Evolutionary conservation across 139 green algal genomes (phyloP).

Genomic region (Pedinophyceae sp.): DNA sequence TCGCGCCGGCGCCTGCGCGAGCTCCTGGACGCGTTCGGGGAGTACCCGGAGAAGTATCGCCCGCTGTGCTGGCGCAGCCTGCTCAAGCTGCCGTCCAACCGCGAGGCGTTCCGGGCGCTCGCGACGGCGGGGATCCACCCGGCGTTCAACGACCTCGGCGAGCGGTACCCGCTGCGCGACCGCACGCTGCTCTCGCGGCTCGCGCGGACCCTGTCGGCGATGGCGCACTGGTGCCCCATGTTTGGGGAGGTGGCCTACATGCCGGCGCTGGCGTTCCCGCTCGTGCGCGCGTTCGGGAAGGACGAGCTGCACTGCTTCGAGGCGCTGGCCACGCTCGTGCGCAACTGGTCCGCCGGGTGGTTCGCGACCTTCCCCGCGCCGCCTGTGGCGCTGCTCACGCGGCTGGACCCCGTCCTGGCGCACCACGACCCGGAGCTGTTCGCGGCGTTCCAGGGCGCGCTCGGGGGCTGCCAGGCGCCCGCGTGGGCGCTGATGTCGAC

Average conservation of each 20-base stretch:
- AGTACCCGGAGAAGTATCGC: conserved; percentile 44
- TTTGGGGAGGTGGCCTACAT: conserved; percentile 26
- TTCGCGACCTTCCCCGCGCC: conserved; percentile 44
- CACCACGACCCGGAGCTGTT: conserved; percentile 17
- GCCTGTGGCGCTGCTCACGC: conserved; percentile 25
- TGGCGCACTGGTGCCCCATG: conserved; percentile 39
- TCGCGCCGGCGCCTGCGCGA: conserved; percentile 23
- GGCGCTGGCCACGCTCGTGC: conserved; percentile 31
- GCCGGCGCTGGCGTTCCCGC: conserved; percentile 34
- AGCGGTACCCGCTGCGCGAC: conserved; percentile 13
- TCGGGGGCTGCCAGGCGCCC: conserved; percentile 9
- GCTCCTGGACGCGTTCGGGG: conserved; percentile 35
- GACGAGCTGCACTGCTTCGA: conserved; percentile 16
- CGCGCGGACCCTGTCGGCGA: conserved; percentile 23
- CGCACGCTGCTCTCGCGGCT: conserved; percentile 18
- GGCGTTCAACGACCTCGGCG: conserved; percentile 13
- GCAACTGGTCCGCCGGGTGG: conserved; percentile 34
- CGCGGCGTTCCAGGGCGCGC: conserved; percentile 6
- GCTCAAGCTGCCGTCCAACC: conserved; percentile 44
- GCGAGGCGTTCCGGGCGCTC: conserved; percentile 25
- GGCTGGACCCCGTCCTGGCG: conserved; percentile 15
- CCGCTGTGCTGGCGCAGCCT: conserved; percentile 43
- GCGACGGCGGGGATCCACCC: conserved; percentile 24
- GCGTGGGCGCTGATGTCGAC: conserved; percentile 27
- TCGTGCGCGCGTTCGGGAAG: conserved; percentile 35